These are phyloP conservation scores for Ramichloridium luteum DNA, from an alignment of 2,329 filamentous ascomycete species.

Conservation along the genomic window DNA sequence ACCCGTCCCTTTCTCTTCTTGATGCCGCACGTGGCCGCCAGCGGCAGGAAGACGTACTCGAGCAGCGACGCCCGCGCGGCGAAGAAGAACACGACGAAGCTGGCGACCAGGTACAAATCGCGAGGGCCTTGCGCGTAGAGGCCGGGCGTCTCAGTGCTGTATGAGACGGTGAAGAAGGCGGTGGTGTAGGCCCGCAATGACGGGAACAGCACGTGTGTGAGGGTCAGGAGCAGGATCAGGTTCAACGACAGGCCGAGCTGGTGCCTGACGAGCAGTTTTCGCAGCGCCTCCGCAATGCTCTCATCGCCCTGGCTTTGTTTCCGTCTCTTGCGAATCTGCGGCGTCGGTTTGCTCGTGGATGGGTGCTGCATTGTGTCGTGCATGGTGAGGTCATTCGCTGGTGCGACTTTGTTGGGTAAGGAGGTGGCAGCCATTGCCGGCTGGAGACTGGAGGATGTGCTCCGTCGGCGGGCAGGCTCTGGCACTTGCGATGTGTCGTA, in stretches of 20 bases:
- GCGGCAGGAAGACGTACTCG: slow-evolving; percentile 73
- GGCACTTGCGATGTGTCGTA: too few relatives aligned
- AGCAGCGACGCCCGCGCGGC: slow-evolving; percentile 72
- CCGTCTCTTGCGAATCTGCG: not conserved
- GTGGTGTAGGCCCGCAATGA: slow-evolving; percentile 64
- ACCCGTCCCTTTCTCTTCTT: slow-evolving; percentile 60
- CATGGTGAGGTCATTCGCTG: too few relatives aligned
- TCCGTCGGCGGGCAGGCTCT: too few relatives aligned
- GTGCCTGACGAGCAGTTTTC: slow-evolving; percentile 29
- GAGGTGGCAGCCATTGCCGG: too few relatives aligned
- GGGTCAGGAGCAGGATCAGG: slow-evolving; percentile 67
- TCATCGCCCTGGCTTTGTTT: slow-evolving; percentile 13
- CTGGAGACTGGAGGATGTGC: too few relatives aligned
- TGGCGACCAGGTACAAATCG: slow-evolving; percentile 64
- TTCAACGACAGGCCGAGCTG: slow-evolving; percentile 63
- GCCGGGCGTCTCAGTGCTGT: slow-evolving; percentile 45
- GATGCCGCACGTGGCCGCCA: slow-evolving; percentile 62
- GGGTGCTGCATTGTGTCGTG: too few relatives aligned
- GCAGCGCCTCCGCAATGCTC: slow-evolving; percentile 22
- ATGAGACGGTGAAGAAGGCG: slow-evolving; percentile 80
- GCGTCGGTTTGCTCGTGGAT: too few relatives aligned
- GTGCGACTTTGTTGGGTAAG: too few relatives aligned
- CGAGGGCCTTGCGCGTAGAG: slow-evolving; percentile 66
- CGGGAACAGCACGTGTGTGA: slow-evolving; percentile 73
- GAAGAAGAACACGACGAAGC: slow-evolving; percentile 75